These are phyloP conservation scores for Emericellopsis atlantica DNA, from an alignment of 2,329 filamentous ascomycete genomes.

Conservation along the genomic window DNA sequence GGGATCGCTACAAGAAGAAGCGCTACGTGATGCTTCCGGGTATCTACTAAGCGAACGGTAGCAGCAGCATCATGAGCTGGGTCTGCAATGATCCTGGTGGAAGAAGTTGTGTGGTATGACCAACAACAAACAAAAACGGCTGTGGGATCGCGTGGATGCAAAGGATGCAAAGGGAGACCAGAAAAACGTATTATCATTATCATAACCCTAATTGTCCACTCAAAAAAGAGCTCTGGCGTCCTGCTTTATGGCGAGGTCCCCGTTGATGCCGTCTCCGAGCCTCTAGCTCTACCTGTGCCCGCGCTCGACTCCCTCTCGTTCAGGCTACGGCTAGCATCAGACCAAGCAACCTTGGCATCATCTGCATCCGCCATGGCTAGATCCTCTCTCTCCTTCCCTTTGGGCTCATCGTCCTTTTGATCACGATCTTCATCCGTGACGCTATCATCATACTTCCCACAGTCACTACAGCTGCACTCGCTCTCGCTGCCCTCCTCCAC, in stretches of 20 bases:
- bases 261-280: slow-evolving; percentile 23
- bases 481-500: slow-evolving; percentile 22
- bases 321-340: slow-evolving; percentile 24
- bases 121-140: no score
- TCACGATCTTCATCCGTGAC: slow-evolving; percentile 5
- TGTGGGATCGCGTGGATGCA: no score
- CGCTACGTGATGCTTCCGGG: slow-evolving; percentile 70
- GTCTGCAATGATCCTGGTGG: no score
- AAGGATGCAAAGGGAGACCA: background rate
- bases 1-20: slow-evolving; percentile 93
- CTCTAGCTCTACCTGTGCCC: slow-evolving; percentile 17
- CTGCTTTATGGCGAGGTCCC: slow-evolving; percentile 14
- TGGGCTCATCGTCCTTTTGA: slow-evolving; percentile 4
- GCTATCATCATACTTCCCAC: slow-evolving; percentile 10
- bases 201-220: no score
- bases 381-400: slow-evolving; percentile 5
- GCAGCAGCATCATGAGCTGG: background rate
- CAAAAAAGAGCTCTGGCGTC: background rate
- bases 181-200: background rate
- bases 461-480: slow-evolving; percentile 25
- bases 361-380: slow-evolving; percentile 11
- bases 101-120: no score
- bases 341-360: slow-evolving; percentile 14
- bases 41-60: slow-evolving; percentile 40
- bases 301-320: slow-evolving; percentile 22